A percentile compares a stretch with the other conserved stretches of the same genome.
phyloP scores from a whole-genome alignment of 371 early-diverging fungal genomes.

The Mortierella sp. region DNA sequence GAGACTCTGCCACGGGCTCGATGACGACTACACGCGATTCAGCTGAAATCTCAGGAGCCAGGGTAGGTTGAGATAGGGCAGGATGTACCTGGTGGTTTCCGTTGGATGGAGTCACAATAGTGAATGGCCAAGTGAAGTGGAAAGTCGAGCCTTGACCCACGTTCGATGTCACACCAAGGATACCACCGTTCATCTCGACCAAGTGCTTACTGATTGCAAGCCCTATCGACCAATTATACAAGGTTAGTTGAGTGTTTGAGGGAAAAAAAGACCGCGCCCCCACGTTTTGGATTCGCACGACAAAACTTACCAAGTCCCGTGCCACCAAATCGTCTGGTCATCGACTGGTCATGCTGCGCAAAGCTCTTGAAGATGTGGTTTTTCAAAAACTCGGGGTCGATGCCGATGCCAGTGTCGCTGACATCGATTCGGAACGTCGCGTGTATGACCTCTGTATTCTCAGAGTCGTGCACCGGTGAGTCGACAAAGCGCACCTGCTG shows the following conservation, averaged over 20 bases:
- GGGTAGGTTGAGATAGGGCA: slow-evolving; percentile 3
- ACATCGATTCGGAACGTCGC: slow-evolving; percentile 34
- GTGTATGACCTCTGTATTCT: slow-evolving; percentile 22
- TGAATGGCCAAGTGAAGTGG: slow-evolving; percentile 1
- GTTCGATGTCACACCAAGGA: slow-evolving; percentile 48
- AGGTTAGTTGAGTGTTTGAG: neutral
- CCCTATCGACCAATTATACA: slow-evolving; percentile 14
- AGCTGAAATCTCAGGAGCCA: slow-evolving; percentile 28
- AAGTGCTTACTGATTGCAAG: slow-evolving; percentile 57
- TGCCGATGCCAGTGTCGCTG: slow-evolving; percentile 52
- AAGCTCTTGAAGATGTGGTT: slow-evolving; percentile 58
- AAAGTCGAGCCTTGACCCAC: slow-evolving; percentile 34
- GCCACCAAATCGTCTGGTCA: slow-evolving; percentile 56
- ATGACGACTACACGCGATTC: slow-evolving; percentile 34
- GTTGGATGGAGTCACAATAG: slow-evolving; percentile 5
- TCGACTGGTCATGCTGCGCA: slow-evolving; percentile 55
- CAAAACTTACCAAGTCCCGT: slow-evolving; percentile 52
- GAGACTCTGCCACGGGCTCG: slow-evolving; percentile 34
- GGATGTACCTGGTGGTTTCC: too few species aligned
- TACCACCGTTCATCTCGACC: slow-evolving; percentile 55
- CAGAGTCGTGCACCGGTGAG: too few species aligned
- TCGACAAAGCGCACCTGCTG: slow-evolving; percentile 13
- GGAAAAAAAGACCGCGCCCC: too few species aligned
- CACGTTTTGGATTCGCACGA: too few species aligned
- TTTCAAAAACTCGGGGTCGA: slow-evolving; percentile 50